Conservation (phyloP, 176 grass and related monocot genomes). For the Bothriochloa decipiens region DNA sequence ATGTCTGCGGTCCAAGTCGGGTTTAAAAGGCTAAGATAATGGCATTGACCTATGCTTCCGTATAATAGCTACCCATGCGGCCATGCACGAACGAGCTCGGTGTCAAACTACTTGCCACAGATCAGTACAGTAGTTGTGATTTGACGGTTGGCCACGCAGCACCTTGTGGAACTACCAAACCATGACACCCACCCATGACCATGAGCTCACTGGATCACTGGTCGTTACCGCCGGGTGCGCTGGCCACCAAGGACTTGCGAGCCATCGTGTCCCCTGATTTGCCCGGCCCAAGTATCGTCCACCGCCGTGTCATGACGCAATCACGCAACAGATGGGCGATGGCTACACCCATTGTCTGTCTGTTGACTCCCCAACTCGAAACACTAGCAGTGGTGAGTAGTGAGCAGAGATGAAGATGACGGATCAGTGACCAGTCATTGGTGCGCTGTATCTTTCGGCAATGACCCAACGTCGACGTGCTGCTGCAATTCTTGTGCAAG, state of each 20-base stretch:
- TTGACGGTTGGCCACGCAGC: conserved; percentile 10
- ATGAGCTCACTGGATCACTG: neutral
- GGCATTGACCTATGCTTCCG: neutral
- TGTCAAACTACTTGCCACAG: neutral
- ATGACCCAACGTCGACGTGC: neutral
- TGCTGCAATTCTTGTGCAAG: neutral
- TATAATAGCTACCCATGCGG: neutral
- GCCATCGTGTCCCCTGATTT: neutral
- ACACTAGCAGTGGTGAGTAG: neutral
- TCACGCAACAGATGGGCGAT: neutral
- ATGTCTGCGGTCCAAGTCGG: neutral
- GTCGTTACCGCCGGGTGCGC: neutral
- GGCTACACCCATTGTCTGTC: neutral
- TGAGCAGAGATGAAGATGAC: neutral
- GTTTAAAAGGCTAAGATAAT: neutral
- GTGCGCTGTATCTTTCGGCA: conserved; percentile 13
- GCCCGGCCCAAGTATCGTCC: neutral
- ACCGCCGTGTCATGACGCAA: neutral
- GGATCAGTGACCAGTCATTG: neutral
- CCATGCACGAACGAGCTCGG: neutral
- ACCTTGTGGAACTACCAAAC: conserved; percentile 11
- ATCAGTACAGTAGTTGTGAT: neutral
- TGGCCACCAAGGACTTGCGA: conserved; percentile 7
- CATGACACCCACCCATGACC: neutral
- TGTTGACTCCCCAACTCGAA: neutral